Percentiles rank a stretch among this genome's conserved stretches.
Evolutionary conservation across 257 asterid genomes (phyloP).

Genomic region (Capsicum chinense): DNA sequence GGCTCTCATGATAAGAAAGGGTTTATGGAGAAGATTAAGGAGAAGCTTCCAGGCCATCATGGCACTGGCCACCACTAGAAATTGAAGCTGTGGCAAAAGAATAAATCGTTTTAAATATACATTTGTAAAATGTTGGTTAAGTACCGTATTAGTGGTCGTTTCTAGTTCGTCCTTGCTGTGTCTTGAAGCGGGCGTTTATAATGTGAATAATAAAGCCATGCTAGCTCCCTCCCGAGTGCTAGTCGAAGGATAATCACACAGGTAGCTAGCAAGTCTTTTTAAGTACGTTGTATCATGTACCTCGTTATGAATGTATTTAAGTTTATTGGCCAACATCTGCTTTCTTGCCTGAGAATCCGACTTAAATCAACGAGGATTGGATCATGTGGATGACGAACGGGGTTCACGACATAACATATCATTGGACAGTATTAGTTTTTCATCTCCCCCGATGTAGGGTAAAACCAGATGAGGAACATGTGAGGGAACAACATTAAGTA

Average conservation of each 20-base stretch:
- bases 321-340: not conserved
- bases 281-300: not conserved
- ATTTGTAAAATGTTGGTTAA: not conserved
- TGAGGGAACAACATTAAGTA: not conserved
- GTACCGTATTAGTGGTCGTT: not conserved
- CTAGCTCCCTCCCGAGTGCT: not conserved
- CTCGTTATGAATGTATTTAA: not conserved
- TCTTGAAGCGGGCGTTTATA: not conserved
- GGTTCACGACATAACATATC: not conserved
- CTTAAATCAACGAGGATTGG: not conserved
- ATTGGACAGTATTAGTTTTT: not conserved
- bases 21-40: constrained; percentile 75
- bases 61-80: constrained; percentile 42
- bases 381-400: not conserved
- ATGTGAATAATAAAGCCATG: not conserved
- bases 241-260: not conserved
- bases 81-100: not conserved
- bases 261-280: not conserved
- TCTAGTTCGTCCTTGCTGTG: not conserved
- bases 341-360: not conserved
- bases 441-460: not conserved
- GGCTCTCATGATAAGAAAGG: constrained; percentile 78
- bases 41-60: constrained; percentile 73
- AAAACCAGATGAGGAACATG: not conserved
- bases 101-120: not conserved